phyloP scores from a whole-genome alignment of 768 basidiomycete genomes.

The Leccinum rimulosum region DNA sequence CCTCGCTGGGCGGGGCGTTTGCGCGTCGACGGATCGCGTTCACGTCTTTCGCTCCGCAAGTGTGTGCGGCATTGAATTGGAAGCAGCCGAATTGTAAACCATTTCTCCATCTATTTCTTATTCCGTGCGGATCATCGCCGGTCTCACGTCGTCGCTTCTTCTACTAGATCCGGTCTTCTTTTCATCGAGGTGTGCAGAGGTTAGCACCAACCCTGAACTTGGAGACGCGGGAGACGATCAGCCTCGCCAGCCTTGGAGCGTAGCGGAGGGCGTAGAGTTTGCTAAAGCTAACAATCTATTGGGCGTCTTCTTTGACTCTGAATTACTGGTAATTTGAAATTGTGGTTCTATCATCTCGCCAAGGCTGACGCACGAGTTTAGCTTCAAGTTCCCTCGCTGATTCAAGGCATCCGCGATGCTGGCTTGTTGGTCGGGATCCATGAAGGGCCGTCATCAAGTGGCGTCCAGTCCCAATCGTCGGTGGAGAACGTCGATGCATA shows the following conservation, averaged over 20 bases:
- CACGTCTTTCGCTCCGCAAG: constrained; percentile 85
- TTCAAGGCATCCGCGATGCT: constrained; percentile 84
- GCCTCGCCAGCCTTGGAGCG: constrained; percentile 57
- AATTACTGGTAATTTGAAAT: constrained; percentile 64
- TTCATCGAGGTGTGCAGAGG: constrained; percentile 80
- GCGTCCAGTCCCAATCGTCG: constrained; percentile 36
- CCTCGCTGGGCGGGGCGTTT: constrained; percentile 46
- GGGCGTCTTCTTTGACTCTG: constrained; percentile 86
- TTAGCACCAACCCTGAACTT: constrained; percentile 35
- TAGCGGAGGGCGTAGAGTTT: constrained; percentile 91
- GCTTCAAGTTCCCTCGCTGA: constrained; percentile 87
- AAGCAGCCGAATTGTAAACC: constrained; percentile 97
- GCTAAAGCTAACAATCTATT: constrained; percentile 90
- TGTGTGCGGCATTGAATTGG: constrained; percentile 93
- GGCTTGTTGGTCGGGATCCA: constrained; percentile 86
- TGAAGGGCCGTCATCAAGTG: constrained; percentile 50
- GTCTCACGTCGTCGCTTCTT: constrained; percentile 21
- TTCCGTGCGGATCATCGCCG: constrained; percentile 19
- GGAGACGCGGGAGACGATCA: constrained; percentile 43
- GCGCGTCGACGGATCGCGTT: constrained; percentile 83
- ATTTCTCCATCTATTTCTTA: constrained; percentile 9
- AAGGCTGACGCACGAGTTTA: constrained; percentile 11
- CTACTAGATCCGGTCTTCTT: constrained; percentile 91
- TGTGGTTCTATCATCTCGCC: constrained; percentile 9
- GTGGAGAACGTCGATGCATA: constrained; percentile 66